Conservation (phyloP, 441 rosid genomes). For the Jatropha multifida region DNA sequence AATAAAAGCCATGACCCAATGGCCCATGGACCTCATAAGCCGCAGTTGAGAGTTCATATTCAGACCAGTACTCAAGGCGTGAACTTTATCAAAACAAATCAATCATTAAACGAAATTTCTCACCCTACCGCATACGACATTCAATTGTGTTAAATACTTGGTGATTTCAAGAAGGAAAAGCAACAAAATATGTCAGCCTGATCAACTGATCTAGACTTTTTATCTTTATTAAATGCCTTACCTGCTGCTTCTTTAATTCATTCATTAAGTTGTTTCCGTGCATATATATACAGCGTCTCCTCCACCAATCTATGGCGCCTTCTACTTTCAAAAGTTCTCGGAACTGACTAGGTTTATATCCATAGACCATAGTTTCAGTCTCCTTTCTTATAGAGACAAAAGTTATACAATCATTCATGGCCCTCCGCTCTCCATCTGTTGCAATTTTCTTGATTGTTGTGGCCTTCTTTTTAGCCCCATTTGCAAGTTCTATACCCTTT, state of each 20-base stretch:
- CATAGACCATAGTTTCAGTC: neutral
- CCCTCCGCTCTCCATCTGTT: conserved; percentile 22
- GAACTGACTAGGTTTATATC: neutral
- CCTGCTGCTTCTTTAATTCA: neutral
- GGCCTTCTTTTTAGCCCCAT: conserved; percentile 21
- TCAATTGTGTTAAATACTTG: neutral
- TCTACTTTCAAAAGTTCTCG: conserved; percentile 1
- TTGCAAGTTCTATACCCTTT: conserved; percentile 50
- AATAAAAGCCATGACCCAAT: too few relatives aligned
- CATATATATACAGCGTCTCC: neutral
- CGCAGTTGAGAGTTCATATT: too few relatives aligned
- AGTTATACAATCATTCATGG: conserved; percentile 29
- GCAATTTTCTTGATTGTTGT: conserved; percentile 19
- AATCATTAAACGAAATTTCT: neutral
- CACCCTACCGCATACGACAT: neutral
- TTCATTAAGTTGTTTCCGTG: neutral
- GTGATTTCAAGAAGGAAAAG: neutral
- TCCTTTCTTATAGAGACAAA: neutral
- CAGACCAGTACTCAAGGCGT: too few relatives aligned
- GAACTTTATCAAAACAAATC: too few relatives aligned
- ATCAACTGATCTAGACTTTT: neutral
- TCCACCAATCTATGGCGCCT: neutral
- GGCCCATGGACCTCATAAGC: too few relatives aligned
- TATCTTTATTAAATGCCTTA: neutral
- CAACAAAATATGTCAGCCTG: neutral